Base-by-base conservation (phyloP, 2,329 filamentous ascomycete genomes). In the Penicillium sp. region DNA sequence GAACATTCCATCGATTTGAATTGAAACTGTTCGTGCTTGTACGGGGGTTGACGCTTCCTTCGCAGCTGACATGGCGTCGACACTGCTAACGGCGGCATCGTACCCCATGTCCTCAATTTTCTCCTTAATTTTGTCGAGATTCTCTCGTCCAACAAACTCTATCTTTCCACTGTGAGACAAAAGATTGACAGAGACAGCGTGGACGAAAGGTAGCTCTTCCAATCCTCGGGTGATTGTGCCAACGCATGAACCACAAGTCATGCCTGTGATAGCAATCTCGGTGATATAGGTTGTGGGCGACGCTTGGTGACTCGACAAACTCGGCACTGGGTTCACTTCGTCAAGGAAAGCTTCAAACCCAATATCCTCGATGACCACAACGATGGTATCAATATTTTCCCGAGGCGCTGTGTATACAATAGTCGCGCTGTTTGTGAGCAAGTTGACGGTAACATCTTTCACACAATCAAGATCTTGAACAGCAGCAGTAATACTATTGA, bases 1-100 rank as follows among this genome's bases (percentile, higher is more conserved):
- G 73, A 89, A 91, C 77, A 93, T 87, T 50, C 90, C 90, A 51
- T 89, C 83, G 50, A 94, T 79, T 40, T 75, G 76, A 57, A 93
- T 85, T 56, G 88, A 83, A 2, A 91, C 82, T 1, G 85, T 86
- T 49, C 89, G 79, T 52, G 80, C 72, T 49, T 66, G 64, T 0
- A 59, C 47, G 4, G 60, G 61, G 4, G 64, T 56, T 27, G 66
- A 60, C 41, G 74, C 66, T 16, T 74, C 64, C 2, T 71, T 60
- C 16, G 81, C 65, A 27, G 77, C 33, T 27, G 47, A 53, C 41
- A 71, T 41, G 10, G 71, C 65, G 13, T 62, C 51, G 18, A 77
- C 65, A 47, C 80, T 80, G 64, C 86, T 83, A 14, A 91, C 73
- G 0, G 81, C 76, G 31, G 85, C 87, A 36, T 89, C 87, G 64